Conservation (phyloP, 371 early-diverging fungal species). For the Smittium culicis region DNA sequence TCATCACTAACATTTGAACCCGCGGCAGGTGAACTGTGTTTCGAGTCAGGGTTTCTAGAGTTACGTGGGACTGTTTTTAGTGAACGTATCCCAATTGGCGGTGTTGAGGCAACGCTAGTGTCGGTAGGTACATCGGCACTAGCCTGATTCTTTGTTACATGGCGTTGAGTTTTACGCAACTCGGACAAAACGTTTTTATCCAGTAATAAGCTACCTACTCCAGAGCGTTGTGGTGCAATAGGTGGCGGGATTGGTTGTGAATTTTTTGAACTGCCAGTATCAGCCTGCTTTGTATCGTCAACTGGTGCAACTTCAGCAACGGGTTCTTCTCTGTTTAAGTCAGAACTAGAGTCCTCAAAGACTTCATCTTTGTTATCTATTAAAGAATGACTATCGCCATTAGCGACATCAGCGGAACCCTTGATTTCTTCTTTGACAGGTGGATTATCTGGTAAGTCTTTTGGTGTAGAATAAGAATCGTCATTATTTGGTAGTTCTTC, state of each 20-base stretch:
- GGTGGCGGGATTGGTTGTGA: not conserved
- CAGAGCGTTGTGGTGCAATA: not conserved
- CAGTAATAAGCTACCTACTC: not conserved
- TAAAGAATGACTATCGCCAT: not conserved
- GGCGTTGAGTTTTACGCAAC: not conserved
- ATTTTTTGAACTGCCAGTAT: not conserved
- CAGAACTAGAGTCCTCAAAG: not conserved
- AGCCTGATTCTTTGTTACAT: not conserved
- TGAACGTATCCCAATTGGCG: not conserved
- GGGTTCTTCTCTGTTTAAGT: not conserved
- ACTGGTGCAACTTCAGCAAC: not conserved
- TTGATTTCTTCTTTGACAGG: not conserved
- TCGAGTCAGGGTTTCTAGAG: too few species aligned
- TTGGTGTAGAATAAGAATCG: slow-evolving; percentile 16
- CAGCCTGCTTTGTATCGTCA: not conserved
- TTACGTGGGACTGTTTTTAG: not conserved
- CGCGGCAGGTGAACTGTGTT: not conserved
- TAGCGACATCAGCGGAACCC: not conserved
- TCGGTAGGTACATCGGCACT: not conserved
- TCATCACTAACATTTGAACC: slow-evolving; percentile 9
- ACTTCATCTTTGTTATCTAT: slow-evolving; percentile 3
- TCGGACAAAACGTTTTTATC: not conserved
- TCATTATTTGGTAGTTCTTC: slow-evolving; percentile 14
- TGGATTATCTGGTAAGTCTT: slow-evolving; percentile 5
- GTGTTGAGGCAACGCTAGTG: not conserved